Percentiles rank a stretch among this genome's conserved stretches.
Evolutionary conservation across 495 filamentous ascomycete genomes (phyloP).

Genomic region (Penicillium bialowiezense): DNA sequence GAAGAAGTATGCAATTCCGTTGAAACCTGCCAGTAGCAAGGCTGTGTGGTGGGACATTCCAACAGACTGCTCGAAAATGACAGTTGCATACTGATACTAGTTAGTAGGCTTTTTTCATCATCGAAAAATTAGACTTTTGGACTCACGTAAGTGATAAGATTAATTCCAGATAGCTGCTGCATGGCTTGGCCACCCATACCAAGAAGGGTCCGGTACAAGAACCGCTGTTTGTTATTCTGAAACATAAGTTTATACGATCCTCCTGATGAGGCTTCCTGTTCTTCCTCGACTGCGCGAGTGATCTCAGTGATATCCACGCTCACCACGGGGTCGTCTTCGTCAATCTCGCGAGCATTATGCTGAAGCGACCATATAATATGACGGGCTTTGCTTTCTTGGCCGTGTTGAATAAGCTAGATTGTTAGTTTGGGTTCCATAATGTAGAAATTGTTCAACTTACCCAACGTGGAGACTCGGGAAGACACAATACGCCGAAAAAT

Average conservation of each 20-base stretch:
- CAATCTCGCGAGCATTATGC: slow-evolving; percentile 27
- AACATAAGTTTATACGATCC: slow-evolving; percentile 33
- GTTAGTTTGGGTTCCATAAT: background rate
- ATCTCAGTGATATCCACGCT: slow-evolving; percentile 29
- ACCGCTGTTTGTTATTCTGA: slow-evolving; percentile 34
- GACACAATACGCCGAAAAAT: slow-evolving; percentile 42
- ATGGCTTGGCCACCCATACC: slow-evolving; percentile 43
- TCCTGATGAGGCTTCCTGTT: slow-evolving; percentile 22
- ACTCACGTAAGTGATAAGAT: slow-evolving; percentile 41
- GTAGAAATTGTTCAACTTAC: slow-evolving; percentile 22
- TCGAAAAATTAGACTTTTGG: background rate
- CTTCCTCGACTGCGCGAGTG: slow-evolving; percentile 27
- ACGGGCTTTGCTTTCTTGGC: slow-evolving; percentile 27
- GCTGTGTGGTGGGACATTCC: slow-evolving; percentile 40
- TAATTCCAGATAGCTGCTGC: slow-evolving; percentile 47
- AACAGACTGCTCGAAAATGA: slow-evolving; percentile 35
- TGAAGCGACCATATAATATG: slow-evolving; percentile 32
- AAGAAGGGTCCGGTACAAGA: slow-evolving; percentile 31
- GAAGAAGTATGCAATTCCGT: slow-evolving; percentile 46
- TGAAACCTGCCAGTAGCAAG: slow-evolving; percentile 45
- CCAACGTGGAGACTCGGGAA: slow-evolving; percentile 55
- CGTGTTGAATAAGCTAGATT: slow-evolving; percentile 30
- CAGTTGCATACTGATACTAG: slow-evolving; percentile 26
- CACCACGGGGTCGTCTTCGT: slow-evolving; percentile 23
- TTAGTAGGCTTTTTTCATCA: background rate